Evolutionary conservation across 2,329 filamentous ascomycete species (phyloP).

Genomic region (Phaeosphaeriaceae sp.): DNA sequence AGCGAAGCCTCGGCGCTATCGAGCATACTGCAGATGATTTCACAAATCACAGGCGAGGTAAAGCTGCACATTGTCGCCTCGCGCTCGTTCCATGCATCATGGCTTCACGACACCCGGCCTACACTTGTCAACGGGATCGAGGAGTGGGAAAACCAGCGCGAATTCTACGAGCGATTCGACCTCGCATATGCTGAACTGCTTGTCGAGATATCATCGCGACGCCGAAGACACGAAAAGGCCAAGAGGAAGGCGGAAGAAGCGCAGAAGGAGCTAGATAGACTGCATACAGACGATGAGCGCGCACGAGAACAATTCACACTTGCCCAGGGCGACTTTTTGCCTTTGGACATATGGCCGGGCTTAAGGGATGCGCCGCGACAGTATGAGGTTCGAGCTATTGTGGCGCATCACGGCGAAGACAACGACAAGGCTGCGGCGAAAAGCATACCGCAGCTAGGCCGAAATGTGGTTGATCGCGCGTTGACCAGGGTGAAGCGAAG

Average conservation of each 20-base stretch:
- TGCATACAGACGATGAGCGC: conserved; percentile 73
- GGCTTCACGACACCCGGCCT: conserved; percentile 73
- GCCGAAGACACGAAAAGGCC: conserved; percentile 74
- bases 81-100: conserved; percentile 67
- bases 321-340: conserved; percentile 85
- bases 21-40: conserved; percentile 69
- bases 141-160: conserved; percentile 77
- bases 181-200: conserved; percentile 84
- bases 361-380: conserved; percentile 41
- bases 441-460: conserved; percentile 44
- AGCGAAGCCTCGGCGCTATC: conserved; percentile 64
- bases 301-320: conserved; percentile 79
- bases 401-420: conserved; percentile 19
- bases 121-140: conserved; percentile 70
- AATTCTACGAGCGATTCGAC: conserved; percentile 88
- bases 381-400: conserved; percentile 42
- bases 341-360: conserved; percentile 85
- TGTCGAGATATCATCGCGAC: conserved; percentile 80
- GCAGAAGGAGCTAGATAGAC: conserved; percentile 73
- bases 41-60: conserved; percentile 70
- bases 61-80: conserved; percentile 69
- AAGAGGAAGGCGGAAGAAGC: conserved; percentile 78
- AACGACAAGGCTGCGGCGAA: conserved; percentile 23
- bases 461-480: conserved; percentile 45
- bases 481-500: conserved; percentile 44